Evolutionary conservation across 129 eudicot species (phyloP), one percentile per base, ranked within the genome.

Genomic region (Escallonia rubra): DNA sequence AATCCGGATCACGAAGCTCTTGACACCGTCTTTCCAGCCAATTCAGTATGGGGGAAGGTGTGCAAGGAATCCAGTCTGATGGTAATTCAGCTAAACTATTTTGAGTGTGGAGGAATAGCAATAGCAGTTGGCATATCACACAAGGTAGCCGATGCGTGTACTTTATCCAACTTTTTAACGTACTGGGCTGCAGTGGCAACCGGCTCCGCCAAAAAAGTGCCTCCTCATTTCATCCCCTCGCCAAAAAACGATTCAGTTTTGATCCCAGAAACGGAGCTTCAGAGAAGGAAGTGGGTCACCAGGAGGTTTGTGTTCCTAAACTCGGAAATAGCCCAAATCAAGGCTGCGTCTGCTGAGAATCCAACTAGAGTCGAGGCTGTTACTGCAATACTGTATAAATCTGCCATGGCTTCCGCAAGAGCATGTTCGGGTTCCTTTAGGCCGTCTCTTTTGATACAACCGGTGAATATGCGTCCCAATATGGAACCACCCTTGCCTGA

Each of bases 331-430:
- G 14, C 15, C 11, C 16, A 14, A 59, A 7, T 38, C 10, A 34
- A 6, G n/a, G 6, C 42, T 23, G 43, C 2, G 13, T 43, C 15
- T 23, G 23, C 34, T 11, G 41, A 63, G 45, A 66, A 75, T 4
- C 67, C 71, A 44, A 71, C 81, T 3, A 66, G 77, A 34, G 39
- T 57, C 2, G 81, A 72, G 52, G 78, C 57, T 45, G 53, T 80
- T 40, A 70, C 62, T 13, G 56, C 77, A 68, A 49, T 74, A 8
- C 70, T 79, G 7, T 64, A 64, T 42, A 69, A 44, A 60, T 74
- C 61, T 61, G 48, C 70, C 3, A 9, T 73, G 10, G 61, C 12
- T 3, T 68, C 76, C 2, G 39, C 68, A 45, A 62, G 43, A 12
- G 6, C 43, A 8, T 57, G 11, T 46, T 44, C 63, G 5, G 75